Evolutionary conservation across 192 early-diverging fungal genomes (phyloP).

Genomic region (Coemansia sp.): DNA sequence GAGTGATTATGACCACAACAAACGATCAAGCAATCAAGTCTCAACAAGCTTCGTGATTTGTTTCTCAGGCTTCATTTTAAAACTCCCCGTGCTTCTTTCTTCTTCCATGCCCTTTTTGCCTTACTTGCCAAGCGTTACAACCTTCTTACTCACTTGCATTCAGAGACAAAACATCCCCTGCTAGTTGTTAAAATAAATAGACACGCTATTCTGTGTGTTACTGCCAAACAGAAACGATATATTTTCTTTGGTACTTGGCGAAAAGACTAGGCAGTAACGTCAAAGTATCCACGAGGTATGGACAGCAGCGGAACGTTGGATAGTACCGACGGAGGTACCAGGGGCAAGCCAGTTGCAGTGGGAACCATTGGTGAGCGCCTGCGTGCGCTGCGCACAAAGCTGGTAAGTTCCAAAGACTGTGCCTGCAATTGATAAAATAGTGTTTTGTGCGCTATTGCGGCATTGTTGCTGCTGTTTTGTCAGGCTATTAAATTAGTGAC

Average conservation of each 20-base stretch:
- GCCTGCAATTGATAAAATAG: background rate
- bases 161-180: background rate
- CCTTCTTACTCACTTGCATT: background rate
- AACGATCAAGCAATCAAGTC: slow-evolving; percentile 8
- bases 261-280: background rate
- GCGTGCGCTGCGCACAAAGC: slow-evolving; percentile 22
- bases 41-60: background rate
- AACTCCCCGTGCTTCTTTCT: background rate
- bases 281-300: background rate
- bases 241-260: background rate
- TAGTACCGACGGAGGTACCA: background rate
- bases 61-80: background rate
- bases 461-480: background rate
- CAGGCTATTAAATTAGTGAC: background rate
- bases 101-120: background rate
- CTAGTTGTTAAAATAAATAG: no score
- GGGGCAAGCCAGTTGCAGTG: background rate
- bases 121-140: background rate
- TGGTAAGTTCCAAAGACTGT: slow-evolving; percentile 17
- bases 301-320: background rate
- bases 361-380: slow-evolving; percentile 22
- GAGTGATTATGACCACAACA: slow-evolving; percentile 4
- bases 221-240: background rate
- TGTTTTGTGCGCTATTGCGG: background rate
- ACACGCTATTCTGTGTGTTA: background rate